These are phyloP conservation scores for Papilionanthe hybrid DNA, from an alignment of 116 monocot species.

Conservation along the genomic window DNA sequence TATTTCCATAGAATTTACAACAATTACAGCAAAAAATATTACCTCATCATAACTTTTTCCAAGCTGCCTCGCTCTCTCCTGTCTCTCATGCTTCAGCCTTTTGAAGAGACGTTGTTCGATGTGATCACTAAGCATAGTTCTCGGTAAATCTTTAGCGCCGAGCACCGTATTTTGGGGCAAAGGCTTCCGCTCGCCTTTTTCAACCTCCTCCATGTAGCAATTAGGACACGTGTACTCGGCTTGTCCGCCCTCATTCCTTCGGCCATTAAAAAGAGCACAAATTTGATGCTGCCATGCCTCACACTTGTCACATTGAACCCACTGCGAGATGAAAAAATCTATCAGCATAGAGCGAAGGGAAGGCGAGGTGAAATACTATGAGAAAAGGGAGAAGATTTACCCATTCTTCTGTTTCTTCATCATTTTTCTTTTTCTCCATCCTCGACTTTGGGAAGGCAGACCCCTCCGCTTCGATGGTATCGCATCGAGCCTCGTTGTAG, in stretches of 20 bases:
- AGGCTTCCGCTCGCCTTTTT: conserved; percentile 66
- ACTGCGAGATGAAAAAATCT: conserved; percentile 32
- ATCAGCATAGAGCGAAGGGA: neutral
- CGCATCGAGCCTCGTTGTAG: conserved; percentile 70
- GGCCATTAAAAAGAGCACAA: conserved; percentile 81
- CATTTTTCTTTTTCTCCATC: conserved; percentile 77
- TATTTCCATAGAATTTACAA: neutral
- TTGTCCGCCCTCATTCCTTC: conserved; percentile 73
- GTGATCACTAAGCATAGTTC: conserved; percentile 68
- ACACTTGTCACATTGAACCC: conserved; percentile 94
- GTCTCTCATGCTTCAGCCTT: conserved; percentile 58
- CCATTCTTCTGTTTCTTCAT: conserved; percentile 81
- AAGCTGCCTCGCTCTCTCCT: conserved; percentile 52
- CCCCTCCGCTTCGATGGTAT: conserved; percentile 67
- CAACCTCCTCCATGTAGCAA: conserved; percentile 65
- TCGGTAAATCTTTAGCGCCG: conserved; percentile 82
- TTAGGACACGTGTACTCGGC: conserved; percentile 87
- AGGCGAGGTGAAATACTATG: neutral
- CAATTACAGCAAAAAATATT: neutral
- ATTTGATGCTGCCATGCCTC: conserved; percentile 95
- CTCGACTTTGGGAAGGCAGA: conserved; percentile 38
- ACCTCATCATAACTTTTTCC: conserved; percentile 74
- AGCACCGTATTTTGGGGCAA: conserved; percentile 76
- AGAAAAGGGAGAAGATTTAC: conserved; percentile 23
- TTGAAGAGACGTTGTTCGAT: conserved; percentile 70